Percentiles rank a stretch among this genome's conserved stretches.
These are phyloP conservation scores for Botrytis fabae DNA, from an alignment of 2,329 filamentous ascomycete genomes.

Conservation along the genomic window DNA sequence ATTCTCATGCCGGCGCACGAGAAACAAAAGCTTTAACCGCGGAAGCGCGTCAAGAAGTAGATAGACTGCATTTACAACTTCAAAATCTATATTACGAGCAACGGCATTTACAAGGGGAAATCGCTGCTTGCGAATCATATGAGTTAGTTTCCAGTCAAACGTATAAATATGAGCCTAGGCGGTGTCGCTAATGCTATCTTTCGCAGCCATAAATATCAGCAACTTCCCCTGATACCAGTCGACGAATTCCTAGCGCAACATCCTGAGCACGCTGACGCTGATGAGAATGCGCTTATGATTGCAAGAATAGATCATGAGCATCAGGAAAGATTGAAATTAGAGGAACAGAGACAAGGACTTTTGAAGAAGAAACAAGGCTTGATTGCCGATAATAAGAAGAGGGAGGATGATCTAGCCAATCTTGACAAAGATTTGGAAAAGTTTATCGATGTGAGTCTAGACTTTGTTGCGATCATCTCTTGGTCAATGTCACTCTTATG, in stretches of 20 bases:
- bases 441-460: slow-evolving; percentile 74
- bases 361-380: slow-evolving; percentile 70
- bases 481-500: slow-evolving; percentile 1
- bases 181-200: slow-evolving; percentile 9
- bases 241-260: slow-evolving; percentile 78
- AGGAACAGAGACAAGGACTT: slow-evolving; percentile 78
- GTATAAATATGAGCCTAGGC: neutral
- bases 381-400: slow-evolving; percentile 80
- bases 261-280: slow-evolving; percentile 70
- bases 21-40: slow-evolving; percentile 84
- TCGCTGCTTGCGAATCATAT: slow-evolving; percentile 84
- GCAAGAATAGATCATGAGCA: slow-evolving; percentile 91
- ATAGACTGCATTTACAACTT: slow-evolving; percentile 84
- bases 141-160: slow-evolving; percentile 62
- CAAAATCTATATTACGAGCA: slow-evolving; percentile 98
- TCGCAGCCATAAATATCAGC: slow-evolving; percentile 78
- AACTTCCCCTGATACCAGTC: slow-evolving; percentile 78
- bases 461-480: neutral
- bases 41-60: slow-evolving; percentile 86
- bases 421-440: slow-evolving; percentile 90
- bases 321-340: slow-evolving; percentile 77
- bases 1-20: slow-evolving; percentile 76
- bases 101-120: slow-evolving; percentile 85
- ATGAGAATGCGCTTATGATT: slow-evolving; percentile 82
- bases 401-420: slow-evolving; percentile 89